A percentile compares a stretch with the other conserved stretches of the same genome.
Evolutionary conservation across 208 protist genomes (phyloP).

Genomic region (Leishmania turanica): DNA sequence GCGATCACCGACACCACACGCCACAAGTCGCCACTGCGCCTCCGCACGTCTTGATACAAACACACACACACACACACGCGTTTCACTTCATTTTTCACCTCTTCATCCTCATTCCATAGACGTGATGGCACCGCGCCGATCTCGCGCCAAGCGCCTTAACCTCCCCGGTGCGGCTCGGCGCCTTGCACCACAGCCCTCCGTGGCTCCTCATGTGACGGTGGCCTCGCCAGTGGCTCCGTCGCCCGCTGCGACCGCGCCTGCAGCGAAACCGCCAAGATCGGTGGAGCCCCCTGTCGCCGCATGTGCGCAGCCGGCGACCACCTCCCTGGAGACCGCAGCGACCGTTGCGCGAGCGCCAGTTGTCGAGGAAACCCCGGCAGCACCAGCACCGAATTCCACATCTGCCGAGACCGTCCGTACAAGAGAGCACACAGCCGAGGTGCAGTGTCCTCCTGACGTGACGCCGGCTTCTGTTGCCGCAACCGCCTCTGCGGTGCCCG

Average conservation of each 20-base stretch:
- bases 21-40: background rate
- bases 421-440: background rate
- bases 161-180: conserved; percentile 22
- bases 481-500: background rate
- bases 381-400: background rate
- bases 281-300: conserved; percentile 19
- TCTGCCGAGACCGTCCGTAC: background rate
- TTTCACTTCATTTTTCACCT: background rate
- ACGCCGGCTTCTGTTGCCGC: background rate
- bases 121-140: conserved; percentile 16
- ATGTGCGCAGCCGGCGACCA: background rate
- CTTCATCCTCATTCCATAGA: background rate
- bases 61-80: no score
- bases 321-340: background rate
- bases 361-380: background rate
- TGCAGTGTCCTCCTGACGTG: background rate
- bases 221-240: background rate
- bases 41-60: background rate
- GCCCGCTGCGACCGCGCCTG: conserved; percentile 4
- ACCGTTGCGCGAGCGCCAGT: background rate
- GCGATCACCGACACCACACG: background rate
- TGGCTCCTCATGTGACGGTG: background rate
- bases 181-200: conserved; percentile 1
- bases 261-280: background rate
- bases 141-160: conserved; percentile 19